Evolutionary conservation across 306 rosid species (phyloP).

Genomic region (Dryas alaskensis): DNA sequence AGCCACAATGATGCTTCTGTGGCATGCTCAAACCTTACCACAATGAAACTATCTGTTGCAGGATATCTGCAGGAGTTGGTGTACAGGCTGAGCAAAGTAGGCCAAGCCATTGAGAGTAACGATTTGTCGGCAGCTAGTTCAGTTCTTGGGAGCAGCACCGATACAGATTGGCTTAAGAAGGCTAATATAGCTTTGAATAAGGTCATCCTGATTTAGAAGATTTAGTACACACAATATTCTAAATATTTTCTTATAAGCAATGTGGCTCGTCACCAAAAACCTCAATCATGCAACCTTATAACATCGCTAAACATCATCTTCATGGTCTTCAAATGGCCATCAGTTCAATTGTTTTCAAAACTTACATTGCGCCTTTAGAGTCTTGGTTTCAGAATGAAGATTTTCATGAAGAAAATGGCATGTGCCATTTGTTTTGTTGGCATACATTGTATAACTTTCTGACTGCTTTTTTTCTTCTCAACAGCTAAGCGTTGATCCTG

Average conservation of each 20-base stretch:
- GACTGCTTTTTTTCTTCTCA: slow-evolving; percentile 27
- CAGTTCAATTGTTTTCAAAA: too few relatives aligned
- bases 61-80: slow-evolving; percentile 83
- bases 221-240: not conserved
- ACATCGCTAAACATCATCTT: too few relatives aligned
- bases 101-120: slow-evolving; percentile 77
- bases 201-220: slow-evolving; percentile 38
- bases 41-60: slow-evolving; percentile 31
- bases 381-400: not conserved
- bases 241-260: not conserved
- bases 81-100: slow-evolving; percentile 79
- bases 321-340: too few relatives aligned
- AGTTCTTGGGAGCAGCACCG: slow-evolving; percentile 64
- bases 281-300: not conserved
- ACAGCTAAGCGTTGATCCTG: slow-evolving; percentile 82
- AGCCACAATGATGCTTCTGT: not conserved
- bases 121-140: slow-evolving; percentile 75
- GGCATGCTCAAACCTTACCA: not conserved
- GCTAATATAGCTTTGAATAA: slow-evolving; percentile 75
- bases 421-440: slow-evolving; percentile 8
- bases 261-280: not conserved
- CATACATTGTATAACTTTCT: slow-evolving; percentile 25
- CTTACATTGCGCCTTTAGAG: not conserved
- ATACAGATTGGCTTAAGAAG: slow-evolving; percentile 76
- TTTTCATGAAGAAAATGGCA: not conserved